Evolutionary conservation across 768 basidiomycete species (phyloP), one percentile per base, ranked within the genome.

Genomic region (Russula olivacea): DNA sequence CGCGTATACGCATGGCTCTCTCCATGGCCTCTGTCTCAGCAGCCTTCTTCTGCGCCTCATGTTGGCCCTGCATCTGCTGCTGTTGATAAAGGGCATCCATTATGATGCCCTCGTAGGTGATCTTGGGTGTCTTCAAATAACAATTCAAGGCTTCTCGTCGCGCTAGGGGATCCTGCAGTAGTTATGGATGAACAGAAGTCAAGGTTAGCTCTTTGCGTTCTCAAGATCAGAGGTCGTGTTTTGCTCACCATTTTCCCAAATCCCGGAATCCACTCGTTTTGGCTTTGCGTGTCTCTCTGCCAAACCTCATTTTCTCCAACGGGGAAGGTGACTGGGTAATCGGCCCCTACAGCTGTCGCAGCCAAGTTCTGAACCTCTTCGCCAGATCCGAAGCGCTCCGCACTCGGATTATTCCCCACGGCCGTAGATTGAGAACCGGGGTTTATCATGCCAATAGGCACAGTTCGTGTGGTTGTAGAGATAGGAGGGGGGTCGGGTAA

Each of bases 191-290:
- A 11, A 25, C 30, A 52, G 1, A 41, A 41, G 9, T 2, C 8
- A 15, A 4, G 15, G 38, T 40, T 7, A 17, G 38, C 2, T 17
- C 38, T 17, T 38, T 52, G 4, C 2, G 32, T 38, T 17, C 21
- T 36, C 10, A 28, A 19, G 21, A n/a, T 34, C 32, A 4, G 32
- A 23, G 1, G 14, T 23, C 14, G 14, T 14, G 51, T n/a, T 21
- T 41, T 32, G 48, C 63, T 60, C 40, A 64, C 63, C 63, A 49
- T 64, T 19, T 21, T 12, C n/a, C n/a, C 34, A 41, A 64, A 64
- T 23, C 59, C 59, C 7, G 63, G 63, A 25, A 64, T 56, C 58
- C 58, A 59, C 23, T 51, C 63, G 32, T 55, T 59, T 17, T 59
- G 53, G 32, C 43, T 59, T 21, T 59, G 58, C 2, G 47, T 23